Evolutionary conservation across 805 yeast genomes (phyloP), one percentile per base, ranked within the genome.

Genomic region (Candida berthetii): DNA sequence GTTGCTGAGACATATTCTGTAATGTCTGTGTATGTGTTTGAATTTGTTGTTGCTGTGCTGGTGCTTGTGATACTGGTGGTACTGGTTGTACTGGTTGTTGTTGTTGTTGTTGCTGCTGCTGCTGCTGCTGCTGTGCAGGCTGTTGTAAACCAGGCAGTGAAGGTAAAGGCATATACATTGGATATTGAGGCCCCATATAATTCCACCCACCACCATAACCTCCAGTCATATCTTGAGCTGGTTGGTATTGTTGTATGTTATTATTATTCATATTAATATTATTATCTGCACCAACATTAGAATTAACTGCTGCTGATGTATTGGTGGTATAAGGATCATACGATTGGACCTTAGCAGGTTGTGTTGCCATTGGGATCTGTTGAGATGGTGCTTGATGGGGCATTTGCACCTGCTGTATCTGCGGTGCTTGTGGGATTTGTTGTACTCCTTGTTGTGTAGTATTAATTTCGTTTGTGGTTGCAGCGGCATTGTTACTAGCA

Each of bases 371-470:
- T 13, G 29, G 29, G 4, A 13, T 27, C n/a, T 27, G n/a, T 27
- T 27, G 29, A 27, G 29, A 10, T 13, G 4, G 29, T 11, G 13
- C 13, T 11, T 27, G 13, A 4, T 27, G 34, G 4, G 15, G 34
- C 15, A 13, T 4, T 16, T 17, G 19, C 15, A 27, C 29, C 13
- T 15, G 34, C 13, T 31, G 34, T 7, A 17, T 27, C 24, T 22
- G 24, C 8, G 24, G 8, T 8, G 38, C n/a, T 33, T 34, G 42
- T n/a, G 22, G 31, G 11, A 37, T 15, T 20, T 38, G 34, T 42
- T 47, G 31, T 37, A 37, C 14, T 20, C 36, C 31, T 40, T 47
- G 31, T 37, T 42, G 19, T 36, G 41, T 17, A 20, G 42, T 37
- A 40, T 48, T 33, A 36, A 39, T 16, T 38, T 40, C 14, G 22